Evolutionary conservation across 2,329 filamentous ascomycete genomes (phyloP).

Genomic region (Talaromyces pinophilus): DNA sequence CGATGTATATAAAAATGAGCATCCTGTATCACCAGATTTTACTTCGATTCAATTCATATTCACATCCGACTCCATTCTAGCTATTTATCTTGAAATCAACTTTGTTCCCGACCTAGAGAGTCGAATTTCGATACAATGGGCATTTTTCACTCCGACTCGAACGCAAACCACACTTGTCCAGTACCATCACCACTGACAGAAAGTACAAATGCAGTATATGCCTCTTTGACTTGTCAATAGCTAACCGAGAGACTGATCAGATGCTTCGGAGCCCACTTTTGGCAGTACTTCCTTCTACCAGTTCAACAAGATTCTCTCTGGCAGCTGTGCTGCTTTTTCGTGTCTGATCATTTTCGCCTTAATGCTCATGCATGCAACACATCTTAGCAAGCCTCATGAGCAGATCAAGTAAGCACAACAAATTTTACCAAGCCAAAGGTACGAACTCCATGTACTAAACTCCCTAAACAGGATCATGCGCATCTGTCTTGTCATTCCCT

Average conservation of each 20-base stretch:
- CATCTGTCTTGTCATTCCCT: constrained; percentile 45
- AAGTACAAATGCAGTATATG: constrained; percentile 1
- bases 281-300: constrained; percentile 33
- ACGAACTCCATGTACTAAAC: background rate
- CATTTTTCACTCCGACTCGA: background rate
- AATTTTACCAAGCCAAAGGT: too few relatives aligned
- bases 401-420: constrained; percentile 42
- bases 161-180: constrained; percentile 9
- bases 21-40: background rate
- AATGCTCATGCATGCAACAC: constrained; percentile 41
- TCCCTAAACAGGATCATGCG: constrained; percentile 41
- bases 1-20: background rate
- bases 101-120: background rate
- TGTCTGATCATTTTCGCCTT: constrained; percentile 34
- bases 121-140: constrained; percentile 3
- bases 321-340: constrained; percentile 37
- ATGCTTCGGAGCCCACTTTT: constrained; percentile 26
- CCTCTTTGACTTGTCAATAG: constrained; percentile 3
- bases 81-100: background rate
- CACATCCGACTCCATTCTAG: background rate
- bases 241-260: constrained; percentile 19
- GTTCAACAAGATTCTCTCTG: constrained; percentile 43
- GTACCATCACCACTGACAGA: constrained; percentile 9
- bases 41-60: background rate
- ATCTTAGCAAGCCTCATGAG: constrained; percentile 45